Conservation (phyloP, 2,329 filamentous ascomycete species). For the Hypomyces rosellus region DNA sequence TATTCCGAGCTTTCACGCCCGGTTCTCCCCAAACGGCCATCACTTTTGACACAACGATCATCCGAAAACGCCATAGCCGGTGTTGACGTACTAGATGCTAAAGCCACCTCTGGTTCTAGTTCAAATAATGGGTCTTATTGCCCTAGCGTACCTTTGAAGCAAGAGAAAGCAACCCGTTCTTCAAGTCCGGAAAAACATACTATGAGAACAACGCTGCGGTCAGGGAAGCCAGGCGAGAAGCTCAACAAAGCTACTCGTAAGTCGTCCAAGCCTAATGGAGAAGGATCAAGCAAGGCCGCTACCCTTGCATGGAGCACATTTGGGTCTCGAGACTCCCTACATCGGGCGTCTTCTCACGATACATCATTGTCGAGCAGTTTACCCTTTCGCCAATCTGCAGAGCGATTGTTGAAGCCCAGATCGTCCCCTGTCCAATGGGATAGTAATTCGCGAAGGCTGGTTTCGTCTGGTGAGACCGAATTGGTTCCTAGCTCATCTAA, state of each 20-base stretch:
- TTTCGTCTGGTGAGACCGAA: slow-evolving; percentile 33
- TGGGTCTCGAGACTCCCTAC: slow-evolving; percentile 32
- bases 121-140: slow-evolving; percentile 25
- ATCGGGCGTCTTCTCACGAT: slow-evolving; percentile 21
- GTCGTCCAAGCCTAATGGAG: slow-evolving; percentile 35
- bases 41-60: slow-evolving; percentile 47
- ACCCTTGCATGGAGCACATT: slow-evolving; percentile 54
- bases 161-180: slow-evolving; percentile 39
- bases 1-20: slow-evolving; percentile 79
- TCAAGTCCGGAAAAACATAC: slow-evolving; percentile 55
- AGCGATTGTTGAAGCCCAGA: slow-evolving; percentile 26
- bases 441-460: slow-evolving; percentile 46
- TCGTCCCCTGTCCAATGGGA: slow-evolving; percentile 44
- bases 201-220: slow-evolving; percentile 56
- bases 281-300: slow-evolving; percentile 58
- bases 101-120: slow-evolving; percentile 10
- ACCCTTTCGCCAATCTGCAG: slow-evolving; percentile 22
- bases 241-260: slow-evolving; percentile 33
- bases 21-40: slow-evolving; percentile 49
- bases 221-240: slow-evolving; percentile 40
- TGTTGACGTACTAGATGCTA: slow-evolving; percentile 19
- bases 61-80: slow-evolving; percentile 41
- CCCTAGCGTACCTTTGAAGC: slow-evolving; percentile 25
- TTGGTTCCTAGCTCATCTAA: slow-evolving; percentile 20
- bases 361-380: slow-evolving; percentile 15